Evolutionary conservation across 257 asterid species (phyloP).

Genomic region (Primulina tabacum): DNA sequence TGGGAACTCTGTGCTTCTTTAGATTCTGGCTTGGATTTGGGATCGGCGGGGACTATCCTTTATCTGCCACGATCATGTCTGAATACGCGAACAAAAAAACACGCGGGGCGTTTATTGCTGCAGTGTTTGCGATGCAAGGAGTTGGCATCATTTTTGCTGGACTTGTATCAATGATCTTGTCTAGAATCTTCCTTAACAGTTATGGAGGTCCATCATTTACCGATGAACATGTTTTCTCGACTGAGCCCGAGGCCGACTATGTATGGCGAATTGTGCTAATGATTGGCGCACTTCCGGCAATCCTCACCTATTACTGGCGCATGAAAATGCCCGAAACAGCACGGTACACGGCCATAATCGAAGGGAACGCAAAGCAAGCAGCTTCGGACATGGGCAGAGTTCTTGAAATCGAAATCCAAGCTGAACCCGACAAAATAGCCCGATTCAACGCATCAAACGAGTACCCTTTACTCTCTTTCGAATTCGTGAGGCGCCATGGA

Average conservation of each 20-base stretch:
- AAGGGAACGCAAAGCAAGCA: constrained; percentile 42
- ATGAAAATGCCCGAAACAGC: constrained; percentile 49
- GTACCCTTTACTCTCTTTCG: constrained; percentile 26
- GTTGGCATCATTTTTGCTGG: constrained; percentile 43
- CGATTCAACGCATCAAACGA: constrained; percentile 29
- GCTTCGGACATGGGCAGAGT: constrained; percentile 40
- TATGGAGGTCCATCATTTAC: constrained; percentile 9
- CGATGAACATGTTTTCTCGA: neutral
- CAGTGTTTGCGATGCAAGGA: constrained; percentile 45
- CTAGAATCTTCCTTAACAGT: constrained; percentile 18
- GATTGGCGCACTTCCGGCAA: constrained; percentile 38
- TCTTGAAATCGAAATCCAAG: constrained; percentile 35
- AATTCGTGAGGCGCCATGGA: constrained; percentile 35
- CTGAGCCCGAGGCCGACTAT: constrained; percentile 31
- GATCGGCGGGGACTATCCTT: constrained; percentile 42
- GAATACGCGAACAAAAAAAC: constrained; percentile 41
- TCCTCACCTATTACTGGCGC: constrained; percentile 37
- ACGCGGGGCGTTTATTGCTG: constrained; percentile 39
- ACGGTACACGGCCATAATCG: constrained; percentile 39
- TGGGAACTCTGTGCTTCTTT: constrained; percentile 35
- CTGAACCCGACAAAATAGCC: constrained; percentile 28
- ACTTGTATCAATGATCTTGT: constrained; percentile 34
- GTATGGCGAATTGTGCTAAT: constrained; percentile 39
- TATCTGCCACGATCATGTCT: constrained; percentile 42
- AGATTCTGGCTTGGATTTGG: constrained; percentile 44